A percentile compares a stretch with the other conserved stretches of the same genome.
Evolutionary conservation across 2,329 filamentous ascomycete genomes (phyloP).

Genomic region (Aureobasidium sp.): DNA sequence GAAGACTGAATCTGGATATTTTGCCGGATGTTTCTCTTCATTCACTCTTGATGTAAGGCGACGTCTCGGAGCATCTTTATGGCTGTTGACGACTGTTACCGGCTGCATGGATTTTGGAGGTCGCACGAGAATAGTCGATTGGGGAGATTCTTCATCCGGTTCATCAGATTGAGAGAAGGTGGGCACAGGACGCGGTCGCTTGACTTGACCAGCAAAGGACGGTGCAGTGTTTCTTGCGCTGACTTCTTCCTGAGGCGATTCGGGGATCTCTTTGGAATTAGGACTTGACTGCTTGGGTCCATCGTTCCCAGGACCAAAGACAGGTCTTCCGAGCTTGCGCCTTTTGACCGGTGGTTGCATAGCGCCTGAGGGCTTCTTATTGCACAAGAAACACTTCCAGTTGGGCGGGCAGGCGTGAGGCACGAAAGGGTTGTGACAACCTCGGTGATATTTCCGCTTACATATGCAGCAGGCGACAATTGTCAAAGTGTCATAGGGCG

Average conservation of each 20-base stretch:
- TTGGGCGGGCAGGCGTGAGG: not conserved
- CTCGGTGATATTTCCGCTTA: conserved; percentile 30
- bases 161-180: too few species aligned
- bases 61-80: too few species aligned
- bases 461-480: conserved; percentile 31
- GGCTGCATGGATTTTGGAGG: too few species aligned
- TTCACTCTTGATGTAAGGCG: too few species aligned
- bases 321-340: not conserved
- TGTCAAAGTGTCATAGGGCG: conserved; percentile 24
- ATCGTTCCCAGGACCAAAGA: not conserved
- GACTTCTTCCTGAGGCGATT: conserved; percentile 2
- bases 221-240: not conserved
- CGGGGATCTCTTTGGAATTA: not conserved
- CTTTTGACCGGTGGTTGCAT: not conserved
- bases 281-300: too few species aligned
- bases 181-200: too few species aligned
- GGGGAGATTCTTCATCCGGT: too few species aligned
- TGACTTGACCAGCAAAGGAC: too few species aligned
- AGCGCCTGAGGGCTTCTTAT: not conserved
- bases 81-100: too few species aligned
- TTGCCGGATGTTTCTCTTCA: too few species aligned
- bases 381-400: conserved; percentile 4
- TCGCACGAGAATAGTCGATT: too few species aligned
- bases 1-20: not conserved
- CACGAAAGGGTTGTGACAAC: conserved; percentile 28